Evolutionary conservation across 495 filamentous ascomycete species (phyloP).

Genomic region (Aspergillus carlsbadensis): DNA sequence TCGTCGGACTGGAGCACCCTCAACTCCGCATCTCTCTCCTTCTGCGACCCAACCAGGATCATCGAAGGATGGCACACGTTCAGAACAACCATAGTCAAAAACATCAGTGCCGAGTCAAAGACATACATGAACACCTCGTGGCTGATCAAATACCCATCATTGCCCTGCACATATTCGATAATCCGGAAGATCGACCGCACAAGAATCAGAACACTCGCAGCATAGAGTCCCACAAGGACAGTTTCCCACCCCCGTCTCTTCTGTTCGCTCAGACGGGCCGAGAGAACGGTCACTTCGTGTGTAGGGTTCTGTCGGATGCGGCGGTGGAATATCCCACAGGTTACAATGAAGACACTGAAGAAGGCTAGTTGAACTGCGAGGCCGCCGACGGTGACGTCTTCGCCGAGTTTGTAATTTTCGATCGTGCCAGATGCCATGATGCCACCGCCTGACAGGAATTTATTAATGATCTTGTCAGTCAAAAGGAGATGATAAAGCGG

Average conservation of each 20-base stretch:
- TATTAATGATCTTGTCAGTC: neutral
- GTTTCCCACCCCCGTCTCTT: neutral
- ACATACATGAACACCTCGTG: conserved; percentile 15
- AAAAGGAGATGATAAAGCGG: too few species aligned
- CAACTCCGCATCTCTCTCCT: neutral
- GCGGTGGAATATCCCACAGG: conserved; percentile 32
- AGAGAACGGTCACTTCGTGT: neutral
- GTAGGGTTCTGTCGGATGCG: conserved; percentile 32
- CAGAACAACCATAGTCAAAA: conserved; percentile 15
- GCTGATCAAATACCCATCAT: conserved; percentile 8
- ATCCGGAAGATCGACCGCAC: conserved; percentile 15
- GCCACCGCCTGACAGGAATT: conserved; percentile 18
- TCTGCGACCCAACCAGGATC: neutral
- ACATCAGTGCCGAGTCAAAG: conserved; percentile 13
- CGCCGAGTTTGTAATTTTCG: conserved; percentile 24
- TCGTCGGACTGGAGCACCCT: neutral
- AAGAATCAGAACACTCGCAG: conserved; percentile 8
- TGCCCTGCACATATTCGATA: conserved; percentile 11
- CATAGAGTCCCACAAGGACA: neutral
- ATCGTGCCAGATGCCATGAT: conserved; percentile 20
- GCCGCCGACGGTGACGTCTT: conserved; percentile 44
- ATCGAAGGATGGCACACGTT: conserved; percentile 17
- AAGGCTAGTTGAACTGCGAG: conserved; percentile 41
- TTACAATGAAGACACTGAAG: conserved; percentile 45
- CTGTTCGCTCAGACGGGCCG: neutral